Evolutionary conservation across 257 asterid species (phyloP), one percentile per base, ranked within the genome.

Genomic region (Solanum medicagineum): DNA sequence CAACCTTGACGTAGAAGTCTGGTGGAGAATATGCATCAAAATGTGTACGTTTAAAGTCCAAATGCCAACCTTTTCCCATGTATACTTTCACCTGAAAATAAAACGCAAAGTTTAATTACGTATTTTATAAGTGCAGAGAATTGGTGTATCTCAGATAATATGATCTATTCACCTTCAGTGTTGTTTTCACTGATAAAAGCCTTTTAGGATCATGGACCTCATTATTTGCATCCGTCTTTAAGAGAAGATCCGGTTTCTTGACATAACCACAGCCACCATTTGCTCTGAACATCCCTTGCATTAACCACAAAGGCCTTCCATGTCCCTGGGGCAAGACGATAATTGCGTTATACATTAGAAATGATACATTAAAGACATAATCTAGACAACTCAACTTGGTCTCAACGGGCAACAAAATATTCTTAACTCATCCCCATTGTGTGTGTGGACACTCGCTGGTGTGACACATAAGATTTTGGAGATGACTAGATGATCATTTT

Each of bases 241-340:
- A 86, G 49, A 95, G 89, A 70, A 92, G 87, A 55, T 93, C 93
- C 1, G 98, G 98, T 73, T 95, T 95, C 83, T 90, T 95, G 77
- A 95, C 94, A 86, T 91, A 93, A 42, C 98, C 98, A 81, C 98
- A 91, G 26, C 97, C 95, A 45, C 97, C 98, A 86, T 95, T 95
- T 69, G 94, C 97, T 87, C 92, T 85, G 84, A 94, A 94, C 94
- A 94, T 60, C 77, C 97, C 98, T 77, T 92, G 94, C 97, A 93
- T 93, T 89, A 95, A 80, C 98, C 98, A 95, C 20, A 95, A 94
- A 55, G 90, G 85, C 86, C 95, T 91, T 19, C 92, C 98, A 85
- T 90, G 86, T 66, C 95, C 92, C 97, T 94, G 86, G 19, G 75
- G 85, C 47, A 26, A 79, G 65, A 29, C 1, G 11, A 53, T 11